Conservation (phyloP, 2,329 filamentous ascomycete genomes). For the Ophiognomonia clavigignenti-juglandacearum region DNA sequence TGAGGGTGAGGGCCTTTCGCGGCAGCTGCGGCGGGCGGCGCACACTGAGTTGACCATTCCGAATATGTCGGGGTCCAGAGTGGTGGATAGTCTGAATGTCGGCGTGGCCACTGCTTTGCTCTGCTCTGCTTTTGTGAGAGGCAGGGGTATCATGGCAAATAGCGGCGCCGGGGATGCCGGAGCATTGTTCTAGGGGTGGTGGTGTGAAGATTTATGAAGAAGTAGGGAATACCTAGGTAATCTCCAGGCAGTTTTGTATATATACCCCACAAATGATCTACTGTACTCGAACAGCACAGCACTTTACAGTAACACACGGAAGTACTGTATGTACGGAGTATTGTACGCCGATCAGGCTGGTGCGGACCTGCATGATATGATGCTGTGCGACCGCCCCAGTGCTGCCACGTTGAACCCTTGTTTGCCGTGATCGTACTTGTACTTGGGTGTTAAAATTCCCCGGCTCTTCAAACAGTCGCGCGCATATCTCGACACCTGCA, state of each 20-base stretch:
- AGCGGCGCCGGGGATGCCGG: conserved; percentile 6
- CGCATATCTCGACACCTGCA: not conserved
- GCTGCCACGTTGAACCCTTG: not conserved
- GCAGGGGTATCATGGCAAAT: conserved; percentile 21
- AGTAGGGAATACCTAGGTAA: no score
- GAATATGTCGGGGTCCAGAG: conserved; percentile 43
- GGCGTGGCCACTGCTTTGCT: conserved; percentile 80
- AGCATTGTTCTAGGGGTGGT: conserved; percentile 4
- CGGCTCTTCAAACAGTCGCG: no score
- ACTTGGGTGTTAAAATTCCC: no score
- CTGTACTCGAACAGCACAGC: no score
- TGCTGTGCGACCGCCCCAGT: not conserved
- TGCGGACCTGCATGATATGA: not conserved
- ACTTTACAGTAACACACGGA: no score
- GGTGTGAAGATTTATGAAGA: not conserved
- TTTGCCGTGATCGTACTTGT: not conserved
- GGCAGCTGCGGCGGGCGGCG: conserved; percentile 58
- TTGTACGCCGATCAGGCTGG: no score
- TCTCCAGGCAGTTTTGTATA: not conserved
- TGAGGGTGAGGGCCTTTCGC: conserved; percentile 71
- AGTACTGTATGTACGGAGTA: no score
- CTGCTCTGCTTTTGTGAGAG: conserved; percentile 61
- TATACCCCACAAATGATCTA: not conserved
- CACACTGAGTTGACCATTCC: conserved; percentile 65
- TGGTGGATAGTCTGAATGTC: conserved; percentile 88